Evolutionary conservation across 768 basidiomycete genomes (phyloP).

Genomic region (Pleurotus ostreatus): DNA sequence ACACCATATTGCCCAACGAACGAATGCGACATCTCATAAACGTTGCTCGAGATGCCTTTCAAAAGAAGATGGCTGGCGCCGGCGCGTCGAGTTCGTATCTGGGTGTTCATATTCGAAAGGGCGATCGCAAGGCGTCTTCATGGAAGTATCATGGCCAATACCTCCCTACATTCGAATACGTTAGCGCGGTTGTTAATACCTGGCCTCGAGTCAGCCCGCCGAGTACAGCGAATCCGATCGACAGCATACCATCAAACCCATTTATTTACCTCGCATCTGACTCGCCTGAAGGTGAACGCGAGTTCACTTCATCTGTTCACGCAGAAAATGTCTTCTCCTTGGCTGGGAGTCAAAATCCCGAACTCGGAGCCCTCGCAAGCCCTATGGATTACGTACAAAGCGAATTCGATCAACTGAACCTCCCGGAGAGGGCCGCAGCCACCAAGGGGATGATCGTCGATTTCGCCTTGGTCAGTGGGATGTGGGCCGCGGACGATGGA

Average conservation of each 20-base stretch:
- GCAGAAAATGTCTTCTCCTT: conserved; percentile 42
- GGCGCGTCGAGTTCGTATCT: conserved; percentile 31
- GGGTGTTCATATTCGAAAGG: conserved; percentile 60
- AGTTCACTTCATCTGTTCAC: conserved; percentile 37
- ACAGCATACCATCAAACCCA: conserved; percentile 20
- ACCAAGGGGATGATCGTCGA: conserved; percentile 68
- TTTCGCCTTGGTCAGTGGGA: conserved; percentile 59
- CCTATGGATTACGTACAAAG: conserved; percentile 50
- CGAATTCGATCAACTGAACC: conserved; percentile 38
- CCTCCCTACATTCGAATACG: conserved; percentile 48
- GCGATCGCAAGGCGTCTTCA: conserved; percentile 47
- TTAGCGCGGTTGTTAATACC: conserved; percentile 34
- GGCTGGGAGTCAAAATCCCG: conserved; percentile 32
- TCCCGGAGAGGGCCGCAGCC: conserved; percentile 37
- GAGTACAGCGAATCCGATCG: conserved; percentile 12
- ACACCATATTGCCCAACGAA: conserved; percentile 52
- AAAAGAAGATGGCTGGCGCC: conserved; percentile 14
- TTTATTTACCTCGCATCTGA: conserved; percentile 62
- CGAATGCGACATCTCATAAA: conserved; percentile 43
- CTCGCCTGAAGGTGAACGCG: conserved; percentile 37
- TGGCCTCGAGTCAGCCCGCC: conserved; percentile 31
- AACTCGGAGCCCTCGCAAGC: conserved; percentile 46
- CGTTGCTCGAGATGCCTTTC: conserved; percentile 44
- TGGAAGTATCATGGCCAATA: conserved; percentile 38
- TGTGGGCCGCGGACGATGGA: conserved; percentile 48